These are phyloP conservation scores for Phytophthora cryptogea DNA, from an alignment of 352 stramenopile genomes.

Conservation along the genomic window DNA sequence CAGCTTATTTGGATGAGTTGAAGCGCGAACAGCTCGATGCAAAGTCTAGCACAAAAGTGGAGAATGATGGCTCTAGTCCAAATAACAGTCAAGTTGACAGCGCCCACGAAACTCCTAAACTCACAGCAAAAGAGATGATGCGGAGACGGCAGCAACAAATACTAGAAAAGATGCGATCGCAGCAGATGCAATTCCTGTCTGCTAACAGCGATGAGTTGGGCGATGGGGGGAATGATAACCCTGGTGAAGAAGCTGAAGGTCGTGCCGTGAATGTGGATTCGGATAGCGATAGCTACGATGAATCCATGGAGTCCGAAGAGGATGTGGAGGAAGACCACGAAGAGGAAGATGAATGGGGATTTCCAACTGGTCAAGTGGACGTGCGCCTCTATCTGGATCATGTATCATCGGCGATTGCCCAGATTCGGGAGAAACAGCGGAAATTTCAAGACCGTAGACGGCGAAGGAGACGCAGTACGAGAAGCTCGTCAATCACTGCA, in stretches of 20 bases:
- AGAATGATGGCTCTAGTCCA: not conserved
- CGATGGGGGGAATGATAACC: conserved; percentile 14
- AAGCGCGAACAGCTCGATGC: conserved; percentile 18
- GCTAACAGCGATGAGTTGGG: conserved; percentile 39
- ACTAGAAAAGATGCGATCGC: conserved; percentile 67
- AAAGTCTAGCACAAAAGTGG: not conserved
- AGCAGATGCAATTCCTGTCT: conserved; percentile 77
- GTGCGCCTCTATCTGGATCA: conserved; percentile 72
- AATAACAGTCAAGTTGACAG: conserved; percentile 3
- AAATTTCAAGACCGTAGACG: conserved; percentile 34
- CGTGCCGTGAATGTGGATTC: conserved; percentile 6
- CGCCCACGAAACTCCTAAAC: conserved; percentile 15
- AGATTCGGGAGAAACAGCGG: conserved; percentile 55
- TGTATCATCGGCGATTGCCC: conserved; percentile 62
- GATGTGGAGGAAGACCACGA: conserved; percentile 56
- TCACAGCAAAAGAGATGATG: conserved; percentile 65
- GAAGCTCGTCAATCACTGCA: conserved; percentile 31
- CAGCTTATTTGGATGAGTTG: conserved; percentile 24
- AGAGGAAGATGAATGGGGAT: conserved; percentile 79
- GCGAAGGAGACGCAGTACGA: conserved; percentile 40
- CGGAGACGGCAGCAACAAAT: conserved; percentile 66
- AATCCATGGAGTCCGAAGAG: conserved; percentile 43
- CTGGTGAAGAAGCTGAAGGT: conserved; percentile 7
- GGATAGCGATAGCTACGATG: conserved; percentile 30
- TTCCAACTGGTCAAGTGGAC: conserved; percentile 74